Conservation (phyloP, 1,284 basidiomycete species). For the Austropuccinia psidii region DNA sequence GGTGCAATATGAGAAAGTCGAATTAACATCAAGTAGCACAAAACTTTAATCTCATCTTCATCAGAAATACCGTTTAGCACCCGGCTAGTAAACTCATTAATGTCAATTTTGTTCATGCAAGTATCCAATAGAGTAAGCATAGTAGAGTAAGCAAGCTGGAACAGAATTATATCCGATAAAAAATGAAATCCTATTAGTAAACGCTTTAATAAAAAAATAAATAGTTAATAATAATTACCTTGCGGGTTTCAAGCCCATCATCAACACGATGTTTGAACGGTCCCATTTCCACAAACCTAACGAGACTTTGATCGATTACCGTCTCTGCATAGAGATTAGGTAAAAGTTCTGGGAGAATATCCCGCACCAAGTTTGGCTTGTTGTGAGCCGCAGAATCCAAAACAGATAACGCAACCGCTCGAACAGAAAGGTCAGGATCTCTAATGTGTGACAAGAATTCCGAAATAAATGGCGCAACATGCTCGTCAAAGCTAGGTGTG, state of each 20-base stretch:
- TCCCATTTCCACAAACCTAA: conserved; percentile 86
- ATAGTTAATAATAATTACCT: conserved; percentile 40
- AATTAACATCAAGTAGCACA: conserved; percentile 90
- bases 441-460: conserved; percentile 31
- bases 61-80: conserved; percentile 78
- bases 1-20: conserved; percentile 78
- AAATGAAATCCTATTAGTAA: not conserved
- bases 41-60: conserved; percentile 93
- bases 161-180: not conserved
- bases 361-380: conserved; percentile 81
- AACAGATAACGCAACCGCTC: conserved; percentile 64
- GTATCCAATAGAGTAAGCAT: conserved; percentile 93
- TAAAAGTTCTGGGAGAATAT: conserved; percentile 67
- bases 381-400: conserved; percentile 90
- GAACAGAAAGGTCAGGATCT: conserved; percentile 30
- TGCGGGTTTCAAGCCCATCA: conserved; percentile 77
- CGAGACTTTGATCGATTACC: conserved; percentile 66
- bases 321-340: conserved; percentile 82
- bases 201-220: not conserved
- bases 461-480: conserved; percentile 16
- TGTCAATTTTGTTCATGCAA: conserved; percentile 72
- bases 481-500: conserved; percentile 63
- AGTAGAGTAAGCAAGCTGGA: conserved; percentile 85
- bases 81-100: conserved; percentile 71
- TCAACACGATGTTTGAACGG: conserved; percentile 95